These are phyloP conservation scores for Annona cherimola DNA, from an alignment of 164 flowering plant species.

Conservation along the genomic window DNA sequence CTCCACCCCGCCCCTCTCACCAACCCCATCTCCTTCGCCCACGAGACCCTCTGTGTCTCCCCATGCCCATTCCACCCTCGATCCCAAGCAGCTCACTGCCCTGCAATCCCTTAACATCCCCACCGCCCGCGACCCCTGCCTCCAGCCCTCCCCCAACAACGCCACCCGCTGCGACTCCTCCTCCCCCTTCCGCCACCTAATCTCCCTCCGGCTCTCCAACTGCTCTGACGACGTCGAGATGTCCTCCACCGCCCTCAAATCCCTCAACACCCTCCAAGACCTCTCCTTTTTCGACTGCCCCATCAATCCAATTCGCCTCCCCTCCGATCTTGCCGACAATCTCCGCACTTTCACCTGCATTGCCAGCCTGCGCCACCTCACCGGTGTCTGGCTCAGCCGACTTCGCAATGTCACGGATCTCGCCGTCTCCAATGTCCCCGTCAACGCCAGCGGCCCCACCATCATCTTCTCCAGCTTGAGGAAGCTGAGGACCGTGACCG, in stretches of 20 bases:
- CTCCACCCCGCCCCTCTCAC: too few relatives aligned
- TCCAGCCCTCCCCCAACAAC: conserved; percentile 38
- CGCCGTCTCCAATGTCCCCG: conserved; percentile 39
- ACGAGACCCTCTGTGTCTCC: conserved; percentile 10
- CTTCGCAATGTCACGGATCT: conserved; percentile 68
- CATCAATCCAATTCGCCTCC: conserved; percentile 48
- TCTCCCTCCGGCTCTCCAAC: conserved; percentile 69
- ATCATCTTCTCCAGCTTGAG: conserved; percentile 52
- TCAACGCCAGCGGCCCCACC: conserved; percentile 56
- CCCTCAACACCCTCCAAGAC: conserved; percentile 61
- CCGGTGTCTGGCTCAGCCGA: conserved; percentile 68
- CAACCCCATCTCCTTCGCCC: conserved; percentile 11
- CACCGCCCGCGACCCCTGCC: conserved; percentile 70
- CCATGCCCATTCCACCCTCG: conserved; percentile 36
- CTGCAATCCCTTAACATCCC: conserved; percentile 81
- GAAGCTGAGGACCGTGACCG: conserved; percentile 47
- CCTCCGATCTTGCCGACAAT: conserved; percentile 46
- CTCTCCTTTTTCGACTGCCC: conserved; percentile 73
- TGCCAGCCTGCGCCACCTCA: conserved; percentile 47
- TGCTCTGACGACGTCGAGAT: conserved; percentile 71
- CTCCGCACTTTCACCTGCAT: conserved; percentile 69
- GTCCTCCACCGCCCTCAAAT: conserved; percentile 65
- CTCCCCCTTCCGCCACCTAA: conserved; percentile 74
- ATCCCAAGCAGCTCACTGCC: conserved; percentile 79
- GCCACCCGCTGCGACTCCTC: conserved; percentile 63